Conservation (phyloP, 148 eudicot genomes). For the Bassia scoparia region DNA sequence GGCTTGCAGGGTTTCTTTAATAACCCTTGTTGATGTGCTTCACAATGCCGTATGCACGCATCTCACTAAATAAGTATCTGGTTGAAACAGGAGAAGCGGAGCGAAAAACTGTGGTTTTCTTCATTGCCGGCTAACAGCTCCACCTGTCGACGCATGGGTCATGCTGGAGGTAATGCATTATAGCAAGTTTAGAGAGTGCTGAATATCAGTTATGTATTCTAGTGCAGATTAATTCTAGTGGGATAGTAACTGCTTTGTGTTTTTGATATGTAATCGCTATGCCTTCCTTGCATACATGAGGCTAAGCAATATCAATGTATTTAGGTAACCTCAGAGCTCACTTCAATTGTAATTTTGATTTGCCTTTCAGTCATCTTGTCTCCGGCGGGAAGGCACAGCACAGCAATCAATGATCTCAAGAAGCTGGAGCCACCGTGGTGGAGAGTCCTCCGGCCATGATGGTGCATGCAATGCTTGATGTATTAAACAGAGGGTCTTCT, state of each 20-base stretch:
- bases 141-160: slow-evolving; percentile 98
- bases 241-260: background rate
- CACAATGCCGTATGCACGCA: no score
- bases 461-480: slow-evolving; percentile 83
- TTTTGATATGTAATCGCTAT: background rate
- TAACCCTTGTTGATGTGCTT: background rate
- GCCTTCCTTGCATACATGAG: background rate
- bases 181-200: background rate
- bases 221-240: background rate
- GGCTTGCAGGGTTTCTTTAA: background rate
- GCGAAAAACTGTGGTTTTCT: slow-evolving; percentile 92
- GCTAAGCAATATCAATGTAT: background rate
- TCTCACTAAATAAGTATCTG: slow-evolving; percentile 3
- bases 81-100: slow-evolving; percentile 77
- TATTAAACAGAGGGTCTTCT: slow-evolving; percentile 88
- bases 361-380: slow-evolving; percentile 84
- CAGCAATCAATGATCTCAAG: slow-evolving; percentile 82
- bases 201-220: background rate
- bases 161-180: slow-evolving; percentile 81
- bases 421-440: slow-evolving; percentile 86
- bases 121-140: slow-evolving; percentile 97
- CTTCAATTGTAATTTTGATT: background rate
- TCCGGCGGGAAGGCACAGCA: slow-evolving; percentile 97
- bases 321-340: background rate
- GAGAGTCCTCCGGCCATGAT: slow-evolving; percentile 97